Evolutionary conservation across 345 rosid species (phyloP).

Genomic region (Hevea brasiliensis): DNA sequence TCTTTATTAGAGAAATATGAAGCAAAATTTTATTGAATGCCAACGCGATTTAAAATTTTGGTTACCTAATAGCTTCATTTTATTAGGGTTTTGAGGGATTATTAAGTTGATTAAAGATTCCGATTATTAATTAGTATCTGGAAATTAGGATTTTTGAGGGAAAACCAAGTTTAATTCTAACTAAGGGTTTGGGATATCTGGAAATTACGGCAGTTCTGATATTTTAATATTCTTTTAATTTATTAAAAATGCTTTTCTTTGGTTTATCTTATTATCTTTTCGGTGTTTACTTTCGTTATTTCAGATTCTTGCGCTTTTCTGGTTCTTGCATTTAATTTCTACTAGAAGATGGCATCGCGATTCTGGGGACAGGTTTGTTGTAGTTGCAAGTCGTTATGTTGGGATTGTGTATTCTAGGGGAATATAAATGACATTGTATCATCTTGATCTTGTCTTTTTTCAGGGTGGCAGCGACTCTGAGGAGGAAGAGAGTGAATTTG

Average conservation of each 20-base stretch:
- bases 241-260: background rate
- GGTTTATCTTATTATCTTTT: background rate
- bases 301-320: conserved; percentile 22
- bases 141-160: too few species aligned
- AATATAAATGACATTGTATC: background rate
- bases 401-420: background rate
- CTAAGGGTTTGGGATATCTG: too few species aligned
- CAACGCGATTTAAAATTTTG: too few species aligned
- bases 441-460: conserved; percentile 1
- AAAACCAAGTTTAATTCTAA: too few species aligned
- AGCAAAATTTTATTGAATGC: too few species aligned
- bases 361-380: conserved; percentile 70
- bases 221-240: background rate
- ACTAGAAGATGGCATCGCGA: conserved; percentile 50
- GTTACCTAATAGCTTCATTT: too few species aligned
- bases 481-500: conserved; percentile 52
- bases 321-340: background rate
- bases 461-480: conserved; percentile 79
- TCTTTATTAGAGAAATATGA: too few species aligned
- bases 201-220: background rate
- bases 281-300: background rate
- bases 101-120: too few species aligned
- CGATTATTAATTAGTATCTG: too few species aligned
- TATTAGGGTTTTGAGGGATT: too few species aligned
- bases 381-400: background rate